Evolutionary conservation across 345 rosid species (phyloP), one percentile per base, ranked within the genome.

Genomic region (Eutrema japonicum): DNA sequence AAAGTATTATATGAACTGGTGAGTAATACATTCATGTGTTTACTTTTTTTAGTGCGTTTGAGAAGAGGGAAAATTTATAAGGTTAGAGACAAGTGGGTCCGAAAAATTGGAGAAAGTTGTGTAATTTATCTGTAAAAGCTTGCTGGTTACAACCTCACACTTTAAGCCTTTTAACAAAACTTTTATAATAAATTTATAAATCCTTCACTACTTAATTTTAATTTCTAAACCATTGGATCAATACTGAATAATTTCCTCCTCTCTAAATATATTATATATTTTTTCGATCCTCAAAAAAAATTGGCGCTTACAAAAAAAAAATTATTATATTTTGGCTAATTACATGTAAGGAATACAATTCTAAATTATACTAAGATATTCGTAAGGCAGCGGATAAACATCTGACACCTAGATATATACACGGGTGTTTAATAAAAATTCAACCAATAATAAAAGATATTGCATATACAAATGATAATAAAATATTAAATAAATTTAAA

Each of bases 91-190:
- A 69, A 45, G 75, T 69, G 59, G 73, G 70, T 38, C 74, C 79
- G n/a, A 14, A 40, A 29, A 27, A 3, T 22, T 36, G 32, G 38
- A 53, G 65, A 69, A 76, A 69, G 64, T 69, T 69, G 60, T 69
- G 60, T 45, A 75, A 53, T 75, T 61, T 75, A 69, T 74, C 54
- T 61, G 74, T 55, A 62, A 76, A 76, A 54, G 70, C 58, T 62
- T 29, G 66, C 52, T 70, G 74, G 64, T 70, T 75, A 61, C 74
- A 76, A 76, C 33, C 22, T 70, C 52, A 32, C 79, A 61, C 73
- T 61, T 61, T 75, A 51, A 66, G 51, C 60, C 32, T 66, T 74
- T 74, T 64, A 26, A 27, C 12, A 66, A 33, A 55, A 26, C 6
- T 16, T 65, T 48, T 58, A 41, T 29, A 14, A 52, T 22, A 45